phyloP scores from a whole-genome alignment of 345 rosid genomes.

The Adansonia digitata region DNA sequence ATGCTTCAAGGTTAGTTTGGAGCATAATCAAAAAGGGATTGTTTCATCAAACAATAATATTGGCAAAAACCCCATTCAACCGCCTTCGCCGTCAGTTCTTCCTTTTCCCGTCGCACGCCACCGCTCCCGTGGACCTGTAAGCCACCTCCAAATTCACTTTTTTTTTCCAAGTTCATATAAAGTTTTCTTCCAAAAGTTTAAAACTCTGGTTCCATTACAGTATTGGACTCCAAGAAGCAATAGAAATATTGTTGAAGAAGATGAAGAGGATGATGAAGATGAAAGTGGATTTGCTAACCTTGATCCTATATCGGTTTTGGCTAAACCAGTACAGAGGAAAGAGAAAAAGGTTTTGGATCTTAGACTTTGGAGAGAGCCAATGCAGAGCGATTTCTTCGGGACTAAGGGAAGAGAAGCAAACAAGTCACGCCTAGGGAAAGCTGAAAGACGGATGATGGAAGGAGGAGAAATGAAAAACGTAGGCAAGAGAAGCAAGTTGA shows the following conservation, averaged over 20 bases:
- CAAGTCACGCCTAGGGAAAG: constrained; percentile 12
- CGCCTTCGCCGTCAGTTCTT: constrained; percentile 58
- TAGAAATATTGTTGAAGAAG: constrained; percentile 10
- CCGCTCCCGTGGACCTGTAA: constrained; percentile 87
- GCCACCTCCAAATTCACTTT: constrained; percentile 11
- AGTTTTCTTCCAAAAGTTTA: too few species aligned
- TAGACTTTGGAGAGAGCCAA: constrained; percentile 45
- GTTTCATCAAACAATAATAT: constrained; percentile 23
- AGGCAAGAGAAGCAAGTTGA: constrained; percentile 5
- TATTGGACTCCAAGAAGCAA: constrained; percentile 46
- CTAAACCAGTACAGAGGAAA: constrained; percentile 66
- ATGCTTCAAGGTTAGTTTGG: constrained; percentile 45
- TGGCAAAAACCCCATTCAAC: constrained; percentile 35
- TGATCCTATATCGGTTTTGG: constrained; percentile 43
- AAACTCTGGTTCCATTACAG: too few species aligned
- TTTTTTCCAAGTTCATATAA: too few species aligned
- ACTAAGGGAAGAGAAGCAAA: constrained; percentile 13
- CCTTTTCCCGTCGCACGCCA: constrained; percentile 91
- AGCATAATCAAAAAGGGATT: constrained; percentile 69
- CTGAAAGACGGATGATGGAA: constrained; percentile 12
- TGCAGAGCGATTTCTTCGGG: constrained; percentile 18
- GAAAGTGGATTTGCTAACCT: constrained; percentile 29
- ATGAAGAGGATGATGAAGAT: constrained; percentile 18
- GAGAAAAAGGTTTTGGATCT: constrained; percentile 53
- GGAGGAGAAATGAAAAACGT: constrained; percentile 3